Conservation (phyloP, 768 basidiomycete genomes). For the Kwoniella bestiolae region DNA sequence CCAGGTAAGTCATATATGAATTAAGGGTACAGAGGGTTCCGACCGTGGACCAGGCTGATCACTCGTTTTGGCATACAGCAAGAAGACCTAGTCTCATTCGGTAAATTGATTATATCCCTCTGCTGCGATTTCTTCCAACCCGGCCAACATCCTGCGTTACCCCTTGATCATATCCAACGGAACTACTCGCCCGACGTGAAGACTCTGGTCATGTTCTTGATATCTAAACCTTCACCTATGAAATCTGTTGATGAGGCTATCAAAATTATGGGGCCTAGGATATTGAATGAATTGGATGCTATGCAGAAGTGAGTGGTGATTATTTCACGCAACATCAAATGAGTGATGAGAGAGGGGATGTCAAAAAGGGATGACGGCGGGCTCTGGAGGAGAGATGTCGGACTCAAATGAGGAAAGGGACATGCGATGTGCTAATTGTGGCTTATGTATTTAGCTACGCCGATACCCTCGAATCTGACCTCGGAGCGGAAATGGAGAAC, state of each 20-base stretch:
- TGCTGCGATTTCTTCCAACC: conserved; percentile 72
- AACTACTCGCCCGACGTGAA: conserved; percentile 81
- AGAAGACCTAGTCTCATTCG: conserved; percentile 86
- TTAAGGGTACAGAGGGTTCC: too few relatives aligned
- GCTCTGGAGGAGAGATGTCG: background rate
- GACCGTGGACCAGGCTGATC: background rate
- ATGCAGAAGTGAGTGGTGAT: conserved; percentile 67
- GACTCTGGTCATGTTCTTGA: conserved; percentile 71
- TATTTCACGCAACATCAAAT: background rate
- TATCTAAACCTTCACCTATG: conserved; percentile 69
- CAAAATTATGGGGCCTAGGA: conserved; percentile 73
- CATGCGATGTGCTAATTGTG: conserved; percentile 2
- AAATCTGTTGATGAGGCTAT: conserved; percentile 79
- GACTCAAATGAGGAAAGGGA: too few relatives aligned
- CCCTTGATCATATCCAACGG: conserved; percentile 72
- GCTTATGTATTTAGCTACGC: conserved; percentile 65
- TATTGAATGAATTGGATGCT: conserved; percentile 81
- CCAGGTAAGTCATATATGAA: conserved; percentile 37
- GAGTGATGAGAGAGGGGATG: background rate
- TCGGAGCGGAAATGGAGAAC: conserved; percentile 90
- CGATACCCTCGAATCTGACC: conserved; percentile 80
- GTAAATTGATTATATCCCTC: conserved; percentile 77
- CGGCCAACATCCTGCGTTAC: conserved; percentile 70
- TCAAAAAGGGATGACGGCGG: background rate
- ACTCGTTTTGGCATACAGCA: conserved; percentile 59